A percentile compares a stretch with the other conserved stretches of the same genome.
These are phyloP conservation scores for Trichoderma sp. DNA, from an alignment of 2,329 filamentous ascomycete species.

Conservation along the genomic window DNA sequence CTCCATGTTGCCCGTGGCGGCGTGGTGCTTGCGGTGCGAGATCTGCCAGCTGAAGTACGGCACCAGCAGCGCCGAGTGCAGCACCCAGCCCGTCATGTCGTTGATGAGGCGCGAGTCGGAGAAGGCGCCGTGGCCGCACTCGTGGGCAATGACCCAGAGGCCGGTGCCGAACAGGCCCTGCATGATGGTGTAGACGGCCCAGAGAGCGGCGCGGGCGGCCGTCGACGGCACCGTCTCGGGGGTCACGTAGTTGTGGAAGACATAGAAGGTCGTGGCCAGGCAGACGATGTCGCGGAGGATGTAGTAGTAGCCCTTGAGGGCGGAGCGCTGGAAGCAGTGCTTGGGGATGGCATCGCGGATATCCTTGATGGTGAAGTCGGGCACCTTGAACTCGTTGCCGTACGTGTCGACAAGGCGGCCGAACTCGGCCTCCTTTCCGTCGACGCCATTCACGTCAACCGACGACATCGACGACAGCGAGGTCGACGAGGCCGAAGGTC, in stretches of 20 bases:
- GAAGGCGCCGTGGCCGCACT: conserved; percentile 97
- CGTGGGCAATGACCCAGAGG: conserved; percentile 94
- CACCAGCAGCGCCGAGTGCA: conserved; percentile 85
- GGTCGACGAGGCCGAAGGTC: conserved; percentile 74
- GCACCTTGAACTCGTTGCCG: conserved; percentile 90
- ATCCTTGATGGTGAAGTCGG: conserved; percentile 96
- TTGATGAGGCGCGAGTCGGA: conserved; percentile 89
- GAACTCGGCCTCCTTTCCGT: conserved; percentile 47
- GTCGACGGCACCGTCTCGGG: conserved; percentile 77
- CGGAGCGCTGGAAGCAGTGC: conserved; percentile 93
- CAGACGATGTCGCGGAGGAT: conserved; percentile 78
- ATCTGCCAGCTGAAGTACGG: conserved; percentile 99
- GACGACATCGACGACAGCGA: conserved; percentile 89
- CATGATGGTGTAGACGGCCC: conserved; percentile 70
- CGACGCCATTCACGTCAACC: conserved; percentile 47
- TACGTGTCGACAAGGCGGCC: conserved; percentile 84
- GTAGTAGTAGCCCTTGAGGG: conserved; percentile 73
- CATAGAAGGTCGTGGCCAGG: conserved; percentile 76
- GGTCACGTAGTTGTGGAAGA: conserved; percentile 88
- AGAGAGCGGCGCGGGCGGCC: conserved; percentile 65
- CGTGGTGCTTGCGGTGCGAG: conserved; percentile 99
- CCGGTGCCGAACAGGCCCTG: conserved; percentile 95
- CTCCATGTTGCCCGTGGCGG: conserved; percentile 95
- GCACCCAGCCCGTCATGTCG: conserved; percentile 88
- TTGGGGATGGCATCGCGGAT: conserved; percentile 96